These are phyloP conservation scores for Aspergillus viridinutans DNA, from an alignment of 2,329 filamentous ascomycete species.

Conservation along the genomic window DNA sequence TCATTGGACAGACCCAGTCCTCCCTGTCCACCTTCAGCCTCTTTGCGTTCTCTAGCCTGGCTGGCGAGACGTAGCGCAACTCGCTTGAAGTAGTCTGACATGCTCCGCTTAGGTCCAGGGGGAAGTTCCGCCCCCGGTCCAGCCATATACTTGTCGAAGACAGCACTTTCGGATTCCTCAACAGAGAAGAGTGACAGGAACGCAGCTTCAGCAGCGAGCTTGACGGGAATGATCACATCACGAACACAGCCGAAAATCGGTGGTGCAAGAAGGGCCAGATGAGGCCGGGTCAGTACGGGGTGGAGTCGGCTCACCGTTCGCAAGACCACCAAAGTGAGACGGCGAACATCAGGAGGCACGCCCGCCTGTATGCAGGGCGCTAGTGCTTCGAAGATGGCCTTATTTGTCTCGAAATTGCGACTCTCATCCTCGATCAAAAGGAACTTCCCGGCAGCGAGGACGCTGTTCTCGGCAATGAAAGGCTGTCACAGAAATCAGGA, in stretches of 20 bases:
- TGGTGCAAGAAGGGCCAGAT: conserved; percentile 73
- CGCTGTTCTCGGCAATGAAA: conserved; percentile 83
- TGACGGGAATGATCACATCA: conserved; percentile 89
- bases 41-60: conserved; percentile 82
- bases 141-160: conserved; percentile 88
- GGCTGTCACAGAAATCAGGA: conserved; percentile 46
- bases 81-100: conserved; percentile 96
- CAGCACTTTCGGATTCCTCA: conserved; percentile 74
- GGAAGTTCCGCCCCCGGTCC: conserved; percentile 63
- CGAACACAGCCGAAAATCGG: conserved; percentile 86
- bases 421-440: conserved; percentile 62
- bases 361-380: conserved; percentile 72
- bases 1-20: conserved; percentile 83
- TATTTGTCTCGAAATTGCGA: conserved; percentile 67
- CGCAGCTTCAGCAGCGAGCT: conserved; percentile 88
- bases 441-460: conserved; percentile 88
- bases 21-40: conserved; percentile 85
- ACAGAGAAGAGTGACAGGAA: conserved; percentile 90
- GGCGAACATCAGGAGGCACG: conserved; percentile 73
- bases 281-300: conserved; percentile 74
- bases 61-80: conserved; percentile 79
- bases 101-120: conserved; percentile 74
- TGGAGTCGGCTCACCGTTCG: conserved; percentile 78
- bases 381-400: conserved; percentile 74
- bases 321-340: conserved; percentile 79